Evolutionary conservation across 345 rosid species (phyloP), one percentile per base, ranked within the genome.

Genomic region (Odontarrhena argentea): DNA sequence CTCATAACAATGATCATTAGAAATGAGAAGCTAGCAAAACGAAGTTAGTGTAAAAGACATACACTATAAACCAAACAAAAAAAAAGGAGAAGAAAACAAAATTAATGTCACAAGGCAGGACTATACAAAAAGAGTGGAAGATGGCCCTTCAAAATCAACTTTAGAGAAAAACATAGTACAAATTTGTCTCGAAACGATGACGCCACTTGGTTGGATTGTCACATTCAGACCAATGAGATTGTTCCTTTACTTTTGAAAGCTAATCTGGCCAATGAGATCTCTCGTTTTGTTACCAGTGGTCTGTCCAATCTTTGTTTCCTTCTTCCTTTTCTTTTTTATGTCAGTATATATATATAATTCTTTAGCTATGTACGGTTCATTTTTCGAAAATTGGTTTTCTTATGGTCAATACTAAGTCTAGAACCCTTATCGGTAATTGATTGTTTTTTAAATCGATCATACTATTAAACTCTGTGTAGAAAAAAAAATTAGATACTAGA

Each of bases 161-260:
- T 67, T 45, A 41, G 49, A 53, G 49, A 55, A 51, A 73, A 51
- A 73, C 76, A 73, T 67, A 18, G 68, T 74, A 74, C 77, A 74
- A 18, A 24, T 60, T 54, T 60, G 68, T 74, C 68, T 60, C 68
- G 50, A 60, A 60, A 45, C 11, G 63, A 68, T 54, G 64, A 67
- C 60, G 68, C 77, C 77, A 74, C 58, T 67, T 28, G 77, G 77
- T 74, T 51, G 55, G 71, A 26, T 65, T 52, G 71, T 64, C 66
- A 73, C 60, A 43, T 50, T 73, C 55, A 8, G 54, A 67, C 52
- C 63, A 60, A 45, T 67, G 47, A 64, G 40, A 18, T 57, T 58
- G 22, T 47, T 18, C 38, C 51, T 56, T 57, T 59, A 51, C 53
- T 42, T 18, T 13, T 44, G 22, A 70, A 50, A 66, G 67, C 67